Base-by-base conservation (phyloP, 202 grass and related monocot genomes). In the Eragrostis tef region DNA sequence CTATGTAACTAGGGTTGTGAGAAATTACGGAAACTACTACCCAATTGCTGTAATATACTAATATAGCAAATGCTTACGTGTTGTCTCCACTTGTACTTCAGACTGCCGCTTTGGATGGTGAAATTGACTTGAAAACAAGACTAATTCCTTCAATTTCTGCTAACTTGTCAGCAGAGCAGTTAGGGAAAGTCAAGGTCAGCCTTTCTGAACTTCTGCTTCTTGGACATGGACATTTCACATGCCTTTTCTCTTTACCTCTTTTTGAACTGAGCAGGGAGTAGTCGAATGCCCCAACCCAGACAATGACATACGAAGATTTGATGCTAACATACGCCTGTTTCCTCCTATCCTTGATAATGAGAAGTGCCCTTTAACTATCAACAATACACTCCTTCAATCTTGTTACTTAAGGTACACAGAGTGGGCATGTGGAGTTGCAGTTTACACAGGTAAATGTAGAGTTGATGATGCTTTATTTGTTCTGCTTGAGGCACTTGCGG, bases 41-140 rank as follows among this genome's bases (percentile, higher is more conserved):
- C 20, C 11, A 6, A 11, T 59, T 25, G 21, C 56, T 59, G 36
- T 19, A 2, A 31, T 31, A 31, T 31, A 31, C 29, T 3, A 63
- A 11, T 61, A 12, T 74, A 47, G 70, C 42, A 70, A 70, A 45
- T 74, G 54, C 56, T 19, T 59, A 75, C 56, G 52, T 58, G 14
- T 73, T 74, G 46, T 80, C 58, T 11, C 14, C 8, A 71, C 39
- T 47, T 73, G 51, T 85, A 74, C 39, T 68, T 80, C 79, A 97
- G 94, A 97, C 92, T 78, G 70, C 94, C 88, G 92, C 91, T 87
- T 85, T 97, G 77, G 94, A 97, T 91, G 94, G 94, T 82, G 94
- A 97, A 92, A 94, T 86, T 77, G 94, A 97, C 79, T 85, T 97
- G 71, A 97, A 97, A 85, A 94, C 91, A 51, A 85, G 90, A 86